Base-by-base conservation (phyloP, 2,329 filamentous ascomycete genomes). In the Fusarium sp. region DNA sequence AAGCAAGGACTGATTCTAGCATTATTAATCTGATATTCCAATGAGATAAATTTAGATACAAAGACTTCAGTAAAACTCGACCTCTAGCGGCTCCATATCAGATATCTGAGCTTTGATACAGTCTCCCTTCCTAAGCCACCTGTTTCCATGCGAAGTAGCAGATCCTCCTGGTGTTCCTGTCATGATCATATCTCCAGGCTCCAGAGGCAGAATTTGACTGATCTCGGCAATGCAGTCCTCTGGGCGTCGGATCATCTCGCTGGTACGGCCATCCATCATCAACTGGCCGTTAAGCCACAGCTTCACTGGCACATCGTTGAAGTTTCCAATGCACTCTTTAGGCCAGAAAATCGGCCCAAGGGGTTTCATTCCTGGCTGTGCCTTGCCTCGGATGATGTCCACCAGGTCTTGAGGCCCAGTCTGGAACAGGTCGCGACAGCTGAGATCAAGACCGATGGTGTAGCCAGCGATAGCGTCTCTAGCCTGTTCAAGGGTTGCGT, bases 321-420 rank as follows among this genome's bases (percentile, higher is more conserved):
- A 3, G 9, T 9, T 55, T 15, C 52, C 52, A 23, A 55, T 24
- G 6, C n/a, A 47, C 5, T 38, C 52, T 7, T 29, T 55, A 1
- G 52, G 52, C 52, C 52, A 55, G n/a, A 47, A 55, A 2, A 55
- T 16, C 2, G 31, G 41, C 3, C 52, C 52, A 4, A 24, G 29
- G 3, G 52, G 52, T 3, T 55, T 55, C 52, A 55, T 55, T n/a
- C 41, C 52, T 8, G 52, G 52, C n/a, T 55, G 52, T 8, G 52
- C 52, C 10, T 55, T 55, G n/a, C 52, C 52, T 3, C 52, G 31
- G 1, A 55, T 37, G 3, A 55, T 55, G 16, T 55, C 52, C 7
- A 39, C 38, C 16, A 55, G 38, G 3, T 7, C 24, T 6, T n/a
- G 24, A 15, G 52, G 31, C 2, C 52, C 52, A 8, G 37, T 20